phyloP scores from a whole-genome alignment of 176 grass and related monocot species.

The Aegilops bicornis region DNA sequence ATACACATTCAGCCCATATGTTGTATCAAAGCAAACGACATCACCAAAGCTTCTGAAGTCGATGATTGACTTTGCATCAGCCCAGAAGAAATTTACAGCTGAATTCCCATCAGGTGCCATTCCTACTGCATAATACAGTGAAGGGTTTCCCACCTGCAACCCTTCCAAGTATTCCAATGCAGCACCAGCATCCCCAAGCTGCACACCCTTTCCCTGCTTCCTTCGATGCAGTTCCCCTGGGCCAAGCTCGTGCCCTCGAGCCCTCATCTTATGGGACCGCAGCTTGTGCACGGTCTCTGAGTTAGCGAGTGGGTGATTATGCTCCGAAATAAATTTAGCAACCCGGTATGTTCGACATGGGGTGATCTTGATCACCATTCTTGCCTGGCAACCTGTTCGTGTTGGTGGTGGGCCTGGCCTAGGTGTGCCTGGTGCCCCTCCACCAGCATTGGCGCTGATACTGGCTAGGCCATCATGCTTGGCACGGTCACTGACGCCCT shows the following conservation, averaged over 20 bases:
- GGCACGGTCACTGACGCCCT: conserved; percentile 61
- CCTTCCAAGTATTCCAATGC: conserved; percentile 69
- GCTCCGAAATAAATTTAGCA: conserved; percentile 53
- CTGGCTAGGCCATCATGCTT: conserved; percentile 35
- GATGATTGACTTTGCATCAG: conserved; percentile 76
- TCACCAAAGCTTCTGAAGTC: conserved; percentile 84
- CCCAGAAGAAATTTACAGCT: conserved; percentile 79
- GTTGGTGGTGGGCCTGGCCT: conserved; percentile 66
- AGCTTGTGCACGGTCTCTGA: conserved; percentile 64
- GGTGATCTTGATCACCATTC: conserved; percentile 78
- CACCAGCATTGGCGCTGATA: conserved; percentile 14
- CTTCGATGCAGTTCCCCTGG: conserved; percentile 51
- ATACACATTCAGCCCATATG: conserved; percentile 68
- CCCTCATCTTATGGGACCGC: conserved; percentile 72
- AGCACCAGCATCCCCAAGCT: conserved; percentile 66
- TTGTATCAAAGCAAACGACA: conserved; percentile 83
- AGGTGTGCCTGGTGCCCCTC: conserved; percentile 38
- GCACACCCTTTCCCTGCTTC: conserved; percentile 61
- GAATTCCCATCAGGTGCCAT: conserved; percentile 51
- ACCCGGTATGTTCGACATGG: conserved; percentile 71
- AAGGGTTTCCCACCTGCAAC: conserved; percentile 65
- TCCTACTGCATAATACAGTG: conserved; percentile 61
- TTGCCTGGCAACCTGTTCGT: conserved; percentile 72
- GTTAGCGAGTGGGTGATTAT: conserved; percentile 71
- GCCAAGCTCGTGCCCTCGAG: conserved; percentile 52